phyloP scores from a whole-genome alignment of 306 rosid species.

The Malus asiatica region DNA sequence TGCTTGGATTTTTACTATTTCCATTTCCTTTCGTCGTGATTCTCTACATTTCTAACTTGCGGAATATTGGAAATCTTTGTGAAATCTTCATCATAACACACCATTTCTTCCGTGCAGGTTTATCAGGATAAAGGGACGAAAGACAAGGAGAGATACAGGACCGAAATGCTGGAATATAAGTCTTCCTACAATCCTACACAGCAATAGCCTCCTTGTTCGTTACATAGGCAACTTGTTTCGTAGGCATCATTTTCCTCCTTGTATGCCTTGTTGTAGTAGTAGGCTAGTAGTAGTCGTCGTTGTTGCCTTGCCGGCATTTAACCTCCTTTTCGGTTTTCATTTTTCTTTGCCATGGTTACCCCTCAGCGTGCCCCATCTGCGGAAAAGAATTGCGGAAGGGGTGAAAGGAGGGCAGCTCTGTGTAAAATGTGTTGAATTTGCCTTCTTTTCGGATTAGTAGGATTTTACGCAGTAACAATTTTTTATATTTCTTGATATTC shows the following conservation, averaged over 20 bases:
- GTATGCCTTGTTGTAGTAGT: conserved; percentile 9
- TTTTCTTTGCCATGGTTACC: neutral
- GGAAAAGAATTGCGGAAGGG: neutral
- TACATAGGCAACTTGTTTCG: conserved; percentile 3
- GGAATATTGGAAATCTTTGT: neutral
- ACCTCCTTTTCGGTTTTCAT: neutral
- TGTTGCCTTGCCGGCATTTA: neutral
- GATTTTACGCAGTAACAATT: neutral
- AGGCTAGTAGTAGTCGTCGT: neutral
- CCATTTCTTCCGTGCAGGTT: conserved; percentile 35
- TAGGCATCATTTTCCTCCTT: neutral
- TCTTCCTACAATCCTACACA: conserved; percentile 29
- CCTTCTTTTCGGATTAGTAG: neutral
- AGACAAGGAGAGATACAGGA: conserved; percentile 70
- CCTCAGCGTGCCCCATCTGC: neutral
- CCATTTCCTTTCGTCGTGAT: neutral
- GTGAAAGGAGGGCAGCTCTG: neutral
- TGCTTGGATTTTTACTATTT: neutral
- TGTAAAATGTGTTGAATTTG: neutral
- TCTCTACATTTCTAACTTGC: neutral
- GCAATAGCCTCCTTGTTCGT: conserved; percentile 25
- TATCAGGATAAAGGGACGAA: conserved; percentile 64
- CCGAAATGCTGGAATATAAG: conserved; percentile 55
- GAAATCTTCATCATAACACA: neutral
- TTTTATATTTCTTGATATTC: neutral